phyloP scores from a whole-genome alignment of 2,329 filamentous ascomycete species.

The Kalaharituber pfeilii region DNA sequence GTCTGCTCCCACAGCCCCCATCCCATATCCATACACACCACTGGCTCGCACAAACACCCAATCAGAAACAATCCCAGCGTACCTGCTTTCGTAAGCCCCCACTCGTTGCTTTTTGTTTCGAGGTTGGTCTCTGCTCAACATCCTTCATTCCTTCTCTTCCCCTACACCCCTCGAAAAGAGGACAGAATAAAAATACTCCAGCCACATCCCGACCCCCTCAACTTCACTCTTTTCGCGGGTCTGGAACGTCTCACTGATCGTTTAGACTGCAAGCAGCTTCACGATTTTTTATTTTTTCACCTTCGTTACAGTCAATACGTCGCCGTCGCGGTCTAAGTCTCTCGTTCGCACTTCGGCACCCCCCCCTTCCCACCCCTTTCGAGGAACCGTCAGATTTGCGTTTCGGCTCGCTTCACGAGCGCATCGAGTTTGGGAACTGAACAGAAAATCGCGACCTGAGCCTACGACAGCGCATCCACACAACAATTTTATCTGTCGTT shows the following conservation, averaged over 20 bases:
- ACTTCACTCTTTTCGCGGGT: not conserved
- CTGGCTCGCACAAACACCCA: not conserved
- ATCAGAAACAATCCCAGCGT: not conserved
- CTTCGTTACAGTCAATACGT: not conserved
- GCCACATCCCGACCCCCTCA: not conserved
- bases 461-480: not conserved
- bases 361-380: slow-evolving; percentile 1
- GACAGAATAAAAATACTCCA: not conserved
- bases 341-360: not conserved
- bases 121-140: not conserved
- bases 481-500: not conserved
- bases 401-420: not conserved
- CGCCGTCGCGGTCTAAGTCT: not conserved
- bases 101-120: slow-evolving; percentile 1
- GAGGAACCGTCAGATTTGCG: no score
- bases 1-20: not conserved
- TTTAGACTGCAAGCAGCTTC: not conserved
- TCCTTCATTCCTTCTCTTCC: not conserved
- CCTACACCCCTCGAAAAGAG: not conserved
- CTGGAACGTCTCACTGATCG: not conserved
- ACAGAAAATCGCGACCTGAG: not conserved
- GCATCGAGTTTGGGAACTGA: not conserved
- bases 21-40: slow-evolving; percentile 1
- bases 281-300: not conserved
- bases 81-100: slow-evolving; percentile 1